Percentiles rank a stretch among this genome's conserved stretches.
These are phyloP conservation scores for Withania somnifera DNA, from an alignment of 305 asterid species.

Conservation along the genomic window DNA sequence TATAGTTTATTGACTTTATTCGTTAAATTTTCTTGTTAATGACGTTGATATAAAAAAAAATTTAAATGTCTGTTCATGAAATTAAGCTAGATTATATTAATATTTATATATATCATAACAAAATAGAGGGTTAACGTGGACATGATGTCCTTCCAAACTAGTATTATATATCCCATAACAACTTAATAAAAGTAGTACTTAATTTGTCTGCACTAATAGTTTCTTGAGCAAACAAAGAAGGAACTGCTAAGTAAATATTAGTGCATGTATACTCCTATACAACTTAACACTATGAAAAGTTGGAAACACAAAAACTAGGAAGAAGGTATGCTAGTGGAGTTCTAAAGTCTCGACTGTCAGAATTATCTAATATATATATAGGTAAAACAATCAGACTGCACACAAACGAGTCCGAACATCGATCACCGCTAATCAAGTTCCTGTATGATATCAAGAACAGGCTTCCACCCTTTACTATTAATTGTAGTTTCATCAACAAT, in stretches of 20 bases:
- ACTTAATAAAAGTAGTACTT: background rate
- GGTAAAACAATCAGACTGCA: background rate
- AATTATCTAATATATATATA: background rate
- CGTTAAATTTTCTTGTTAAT: too few relatives aligned
- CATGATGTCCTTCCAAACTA: background rate
- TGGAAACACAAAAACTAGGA: background rate
- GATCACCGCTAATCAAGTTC: background rate
- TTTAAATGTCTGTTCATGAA: too few relatives aligned
- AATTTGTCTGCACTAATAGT: background rate
- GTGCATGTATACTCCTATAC: background rate
- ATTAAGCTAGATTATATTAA: background rate
- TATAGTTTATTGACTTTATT: too few relatives aligned
- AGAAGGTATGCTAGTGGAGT: background rate
- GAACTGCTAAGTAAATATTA: background rate
- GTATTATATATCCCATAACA: background rate
- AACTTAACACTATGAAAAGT: background rate
- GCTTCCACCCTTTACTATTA: slow-evolving; percentile 6
- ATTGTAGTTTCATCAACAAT: background rate
- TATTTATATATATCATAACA: background rate
- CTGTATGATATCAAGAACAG: background rate
- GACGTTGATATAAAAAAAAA: too few relatives aligned
- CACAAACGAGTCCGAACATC: background rate
- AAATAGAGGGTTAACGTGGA: background rate
- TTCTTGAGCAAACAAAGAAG: background rate
- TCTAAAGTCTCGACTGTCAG: background rate